phyloP scores from a whole-genome alignment of 1,139 yeast species.

The Hyphopichia buzzinii region DNA sequence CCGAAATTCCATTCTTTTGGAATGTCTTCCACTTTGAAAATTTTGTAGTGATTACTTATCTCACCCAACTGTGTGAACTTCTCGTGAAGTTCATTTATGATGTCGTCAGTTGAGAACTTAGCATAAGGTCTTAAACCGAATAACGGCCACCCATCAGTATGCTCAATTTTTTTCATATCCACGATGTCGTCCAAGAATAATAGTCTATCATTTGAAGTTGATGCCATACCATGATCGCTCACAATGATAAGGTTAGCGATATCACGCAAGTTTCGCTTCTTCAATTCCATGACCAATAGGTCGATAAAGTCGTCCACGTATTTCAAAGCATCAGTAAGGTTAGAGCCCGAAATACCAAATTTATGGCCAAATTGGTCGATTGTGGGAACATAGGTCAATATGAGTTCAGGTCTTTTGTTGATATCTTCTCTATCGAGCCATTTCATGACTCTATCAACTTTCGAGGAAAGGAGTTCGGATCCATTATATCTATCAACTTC shows the following conservation, averaged over 20 bases:
- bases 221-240: slow-evolving; percentile 95
- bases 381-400: slow-evolving; percentile 79
- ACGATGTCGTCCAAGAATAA: slow-evolving; percentile 69
- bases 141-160: slow-evolving; percentile 87
- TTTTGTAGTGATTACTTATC: slow-evolving; percentile 36
- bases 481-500: slow-evolving; percentile 64
- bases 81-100: slow-evolving; percentile 15
- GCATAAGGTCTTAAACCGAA: slow-evolving; percentile 66
- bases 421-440: slow-evolving; percentile 64
- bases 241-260: slow-evolving; percentile 74
- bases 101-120: slow-evolving; percentile 22
- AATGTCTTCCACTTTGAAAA: slow-evolving; percentile 56
- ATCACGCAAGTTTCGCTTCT: slow-evolving; percentile 53
- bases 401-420: slow-evolving; percentile 64
- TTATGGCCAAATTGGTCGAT: slow-evolving; percentile 75
- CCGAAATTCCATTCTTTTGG: slow-evolving; percentile 71
- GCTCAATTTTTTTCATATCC: slow-evolving; percentile 52
- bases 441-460: slow-evolving; percentile 53
- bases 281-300: slow-evolving; percentile 46
- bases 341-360: slow-evolving; percentile 63
- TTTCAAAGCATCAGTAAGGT: slow-evolving; percentile 51
- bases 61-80: slow-evolving; percentile 24
- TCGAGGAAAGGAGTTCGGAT: slow-evolving; percentile 56
- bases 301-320: slow-evolving; percentile 67
- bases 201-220: slow-evolving; percentile 66